Evolutionary conservation across 306 rosid species (phyloP).

Genomic region (Pyrus betulifolia): DNA sequence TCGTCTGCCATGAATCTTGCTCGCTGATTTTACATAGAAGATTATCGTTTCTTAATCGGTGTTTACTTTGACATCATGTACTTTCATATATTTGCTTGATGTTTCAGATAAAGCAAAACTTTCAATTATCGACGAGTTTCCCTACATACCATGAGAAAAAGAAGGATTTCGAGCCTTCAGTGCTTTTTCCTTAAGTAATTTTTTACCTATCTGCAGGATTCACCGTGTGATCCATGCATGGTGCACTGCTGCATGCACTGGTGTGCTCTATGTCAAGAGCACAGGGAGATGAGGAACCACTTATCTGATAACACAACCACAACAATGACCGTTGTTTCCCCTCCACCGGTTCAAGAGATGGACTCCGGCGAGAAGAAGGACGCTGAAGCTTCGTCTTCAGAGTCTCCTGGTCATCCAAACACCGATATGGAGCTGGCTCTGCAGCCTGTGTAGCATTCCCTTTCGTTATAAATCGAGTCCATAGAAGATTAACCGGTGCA

Average conservation of each 20-base stretch:
- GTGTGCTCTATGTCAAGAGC: slow-evolving; percentile 55
- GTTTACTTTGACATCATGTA: not conserved
- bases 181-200: too few species aligned
- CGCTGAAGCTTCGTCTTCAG: slow-evolving; percentile 8
- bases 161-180: not conserved
- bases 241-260: slow-evolving; percentile 53
- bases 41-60: not conserved
- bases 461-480: not conserved
- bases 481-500: not conserved
- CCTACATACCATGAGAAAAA: not conserved
- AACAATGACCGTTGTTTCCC: slow-evolving; percentile 27
- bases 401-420: slow-evolving; percentile 4
- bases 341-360: slow-evolving; percentile 50
- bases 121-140: not conserved
- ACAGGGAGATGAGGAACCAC: slow-evolving; percentile 50
- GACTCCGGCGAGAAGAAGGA: slow-evolving; percentile 20
- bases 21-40: not conserved
- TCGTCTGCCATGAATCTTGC: not conserved
- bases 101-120: not conserved
- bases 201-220: slow-evolving; percentile 27
- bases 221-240: slow-evolving; percentile 58
- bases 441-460: slow-evolving; percentile 20
- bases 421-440: slow-evolving; percentile 31
- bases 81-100: not conserved
- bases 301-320: slow-evolving; percentile 19